Conservation (phyloP, 495 filamentous ascomycete genomes). For the Bacidia rubella region DNA sequence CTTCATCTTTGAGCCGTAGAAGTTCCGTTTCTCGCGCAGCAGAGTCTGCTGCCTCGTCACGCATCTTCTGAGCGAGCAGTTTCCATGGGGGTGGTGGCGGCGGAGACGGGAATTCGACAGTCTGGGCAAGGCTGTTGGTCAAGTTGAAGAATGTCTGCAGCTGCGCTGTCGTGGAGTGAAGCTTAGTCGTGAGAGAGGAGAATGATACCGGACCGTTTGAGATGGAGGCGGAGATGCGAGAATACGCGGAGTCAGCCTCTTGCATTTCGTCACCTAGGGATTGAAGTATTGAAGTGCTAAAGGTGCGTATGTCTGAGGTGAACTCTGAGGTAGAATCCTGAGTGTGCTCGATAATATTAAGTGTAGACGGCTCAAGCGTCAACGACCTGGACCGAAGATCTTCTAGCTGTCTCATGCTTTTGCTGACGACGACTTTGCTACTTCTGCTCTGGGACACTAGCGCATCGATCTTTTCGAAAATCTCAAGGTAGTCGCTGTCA, state of each 20-base stretch:
- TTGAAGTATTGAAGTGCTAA: constrained; percentile 50
- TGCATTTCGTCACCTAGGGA: constrained; percentile 62
- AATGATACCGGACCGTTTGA: constrained; percentile 47
- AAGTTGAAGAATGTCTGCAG: constrained; percentile 62
- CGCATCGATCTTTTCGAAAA: constrained; percentile 55
- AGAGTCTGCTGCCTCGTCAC: constrained; percentile 60
- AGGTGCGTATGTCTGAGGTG: constrained; percentile 49
- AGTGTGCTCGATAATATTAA: constrained; percentile 40
- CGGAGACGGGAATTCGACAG: constrained; percentile 61
- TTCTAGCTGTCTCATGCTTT: constrained; percentile 62
- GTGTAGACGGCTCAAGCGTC: constrained; percentile 50
- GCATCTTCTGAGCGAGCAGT: constrained; percentile 63
- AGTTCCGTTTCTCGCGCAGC: constrained; percentile 71
- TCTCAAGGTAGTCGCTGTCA: constrained; percentile 48
- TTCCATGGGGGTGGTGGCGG: constrained; percentile 66
- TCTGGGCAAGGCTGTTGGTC: constrained; percentile 61
- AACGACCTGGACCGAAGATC: constrained; percentile 68
- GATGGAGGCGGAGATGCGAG: constrained; percentile 42
- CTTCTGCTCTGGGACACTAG: constrained; percentile 65
- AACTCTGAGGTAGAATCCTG: constrained; percentile 52
- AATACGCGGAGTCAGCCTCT: constrained; percentile 49
- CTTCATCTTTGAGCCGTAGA: constrained; percentile 59
- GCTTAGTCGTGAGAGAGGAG: constrained; percentile 49
- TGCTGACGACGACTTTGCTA: constrained; percentile 70
- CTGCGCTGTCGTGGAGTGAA: constrained; percentile 49